These are phyloP conservation scores for Biscutella laevigata DNA, from an alignment of 441 rosid species.

Conservation along the genomic window DNA sequence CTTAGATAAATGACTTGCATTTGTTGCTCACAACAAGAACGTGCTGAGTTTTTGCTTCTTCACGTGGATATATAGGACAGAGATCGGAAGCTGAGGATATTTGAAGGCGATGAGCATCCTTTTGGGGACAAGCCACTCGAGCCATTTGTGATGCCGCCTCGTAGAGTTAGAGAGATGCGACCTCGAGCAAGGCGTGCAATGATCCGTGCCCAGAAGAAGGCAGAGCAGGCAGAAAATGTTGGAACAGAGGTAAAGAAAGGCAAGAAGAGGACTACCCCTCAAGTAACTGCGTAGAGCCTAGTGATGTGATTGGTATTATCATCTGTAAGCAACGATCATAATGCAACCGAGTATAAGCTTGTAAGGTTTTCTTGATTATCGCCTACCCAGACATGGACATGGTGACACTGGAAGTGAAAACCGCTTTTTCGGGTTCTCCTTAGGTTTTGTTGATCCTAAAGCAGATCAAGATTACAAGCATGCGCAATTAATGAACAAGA, in stretches of 20 bases:
- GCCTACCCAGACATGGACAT: not conserved
- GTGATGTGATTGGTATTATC: not conserved
- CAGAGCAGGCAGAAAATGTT: slow-evolving; percentile 51
- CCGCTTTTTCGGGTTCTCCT: not conserved
- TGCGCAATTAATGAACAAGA: not conserved
- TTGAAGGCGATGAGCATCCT: slow-evolving; percentile 78
- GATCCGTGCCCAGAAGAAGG: slow-evolving; percentile 86
- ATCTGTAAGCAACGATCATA: slow-evolving; percentile 12
- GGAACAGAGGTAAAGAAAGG: slow-evolving; percentile 41
- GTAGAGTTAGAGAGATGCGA: slow-evolving; percentile 79
- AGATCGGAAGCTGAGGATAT: slow-evolving; percentile 85
- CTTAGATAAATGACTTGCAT: not conserved
- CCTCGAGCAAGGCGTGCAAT: slow-evolving; percentile 90
- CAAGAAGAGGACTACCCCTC: slow-evolving; percentile 34
- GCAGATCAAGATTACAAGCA: too few relatives aligned
- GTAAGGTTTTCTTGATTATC: slow-evolving; percentile 12
- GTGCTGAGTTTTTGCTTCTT: slow-evolving; percentile 8
- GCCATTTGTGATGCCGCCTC: slow-evolving; percentile 71
- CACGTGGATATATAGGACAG: slow-evolving; percentile 58
- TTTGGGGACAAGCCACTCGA: slow-evolving; percentile 75
- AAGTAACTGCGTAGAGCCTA: slow-evolving; percentile 20
- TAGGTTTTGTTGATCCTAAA: not conserved
- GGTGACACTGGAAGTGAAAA: not conserved
- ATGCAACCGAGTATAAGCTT: slow-evolving; percentile 18
- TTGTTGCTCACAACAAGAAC: not conserved